Base-by-base conservation (phyloP, 257 asterid species). In the Phtheirospermum japonicum region DNA sequence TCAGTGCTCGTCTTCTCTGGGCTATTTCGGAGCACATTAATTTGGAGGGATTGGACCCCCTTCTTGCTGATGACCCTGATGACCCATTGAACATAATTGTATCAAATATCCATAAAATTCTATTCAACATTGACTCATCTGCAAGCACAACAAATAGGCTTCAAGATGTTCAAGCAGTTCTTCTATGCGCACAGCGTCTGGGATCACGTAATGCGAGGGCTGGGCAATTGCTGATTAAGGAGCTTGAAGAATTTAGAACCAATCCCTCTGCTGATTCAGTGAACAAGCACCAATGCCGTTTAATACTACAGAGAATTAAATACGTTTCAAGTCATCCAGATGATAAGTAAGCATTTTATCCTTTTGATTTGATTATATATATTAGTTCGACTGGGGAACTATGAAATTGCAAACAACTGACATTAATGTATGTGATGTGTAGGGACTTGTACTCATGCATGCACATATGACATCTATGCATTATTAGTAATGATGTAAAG, bases 101-200 rank as follows among this genome's bases (percentile, higher is more conserved):
- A 51, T 73, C 91, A 30, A 82, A 81, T 82, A 77, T 84, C 75
- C 94, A 76, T 76, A 86, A 84, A 73, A 83, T 89, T 58, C 76
- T 89, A 31, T 83, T 82, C 81, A 84, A 75, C 78, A 63, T 75
- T 33, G 97, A 89, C 68, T 84, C 87, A 2, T 77, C 94, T 33
- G 85, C 94, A 40, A 77, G 73, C 81, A 75, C 85, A 14, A 82
- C 95, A 57, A 82, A 89, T 37, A 82, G 88, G 67, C 88, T 84
- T 75, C 97, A 82, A 76, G 95, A 89, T 76, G 90, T 89, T 72
- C 97, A 89, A 72, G 94, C 95, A 39, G 95, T 83, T 80, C 97
- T 89, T 66, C 75, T 86, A 40, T 84, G 97, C 64, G 82, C 91
- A 52, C 95, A 89, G 83, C 79, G 88, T 2, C 49, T 86, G 85